A percentile compares a stretch with the other conserved stretches of the same genome.
Conservation (phyloP, 768 basidiomycete species). For the Tricholoma sp. region DNA sequence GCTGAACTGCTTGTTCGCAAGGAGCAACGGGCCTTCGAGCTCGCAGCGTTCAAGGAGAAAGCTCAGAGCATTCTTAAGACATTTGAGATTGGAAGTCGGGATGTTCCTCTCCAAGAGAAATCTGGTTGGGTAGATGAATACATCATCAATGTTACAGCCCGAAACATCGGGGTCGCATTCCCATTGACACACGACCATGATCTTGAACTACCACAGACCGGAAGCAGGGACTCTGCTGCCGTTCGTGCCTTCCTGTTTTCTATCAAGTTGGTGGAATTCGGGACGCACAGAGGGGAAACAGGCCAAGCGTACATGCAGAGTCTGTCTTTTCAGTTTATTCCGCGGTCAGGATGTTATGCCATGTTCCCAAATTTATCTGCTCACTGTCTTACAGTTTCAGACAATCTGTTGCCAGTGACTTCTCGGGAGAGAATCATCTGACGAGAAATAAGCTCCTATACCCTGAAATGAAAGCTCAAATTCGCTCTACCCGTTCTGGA, state of each 20-base stretch:
- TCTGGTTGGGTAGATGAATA: conserved; percentile 56
- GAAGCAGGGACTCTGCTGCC: conserved; percentile 33
- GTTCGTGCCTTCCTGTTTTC: conserved; percentile 86
- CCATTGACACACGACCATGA: conserved; percentile 67
- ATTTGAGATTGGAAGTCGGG: conserved; percentile 59
- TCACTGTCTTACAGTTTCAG: conserved; percentile 59
- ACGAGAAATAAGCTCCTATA: conserved; percentile 72
- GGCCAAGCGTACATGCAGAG: conserved; percentile 69
- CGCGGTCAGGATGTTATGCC: conserved; percentile 44
- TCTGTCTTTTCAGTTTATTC: conserved; percentile 83
- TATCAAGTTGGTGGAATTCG: conserved; percentile 69
- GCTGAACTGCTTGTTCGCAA: conserved; percentile 70
- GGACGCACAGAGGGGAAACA: conserved; percentile 68
- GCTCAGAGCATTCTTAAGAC: conserved; percentile 67
- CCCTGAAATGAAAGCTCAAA: conserved; percentile 74
- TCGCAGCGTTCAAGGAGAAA: conserved; percentile 82
- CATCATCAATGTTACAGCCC: conserved; percentile 48
- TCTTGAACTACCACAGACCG: conserved; percentile 43
- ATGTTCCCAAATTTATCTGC: conserved; percentile 2
- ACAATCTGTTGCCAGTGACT: conserved; percentile 66
- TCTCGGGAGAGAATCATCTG: conserved; percentile 60
- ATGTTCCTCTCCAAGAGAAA: conserved; percentile 30
- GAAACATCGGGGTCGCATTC: conserved; percentile 84
- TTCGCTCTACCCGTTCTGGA: conserved; percentile 50
- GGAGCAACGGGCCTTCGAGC: conserved; percentile 71